Evolutionary conservation across 2,329 filamentous ascomycete genomes (phyloP).

Genomic region (Trichophyton verrucosum): DNA sequence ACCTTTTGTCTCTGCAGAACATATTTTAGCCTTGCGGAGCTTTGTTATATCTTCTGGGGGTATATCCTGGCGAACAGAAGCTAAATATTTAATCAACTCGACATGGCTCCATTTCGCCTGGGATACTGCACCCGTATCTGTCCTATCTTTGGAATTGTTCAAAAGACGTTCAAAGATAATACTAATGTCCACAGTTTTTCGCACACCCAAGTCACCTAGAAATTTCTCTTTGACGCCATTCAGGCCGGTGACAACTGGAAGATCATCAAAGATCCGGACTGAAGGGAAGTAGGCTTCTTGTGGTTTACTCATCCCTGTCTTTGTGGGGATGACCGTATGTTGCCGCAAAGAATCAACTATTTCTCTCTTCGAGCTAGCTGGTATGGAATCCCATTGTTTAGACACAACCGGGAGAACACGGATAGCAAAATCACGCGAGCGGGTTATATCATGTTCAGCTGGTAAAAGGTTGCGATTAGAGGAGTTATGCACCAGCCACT

Average conservation of each 20-base stretch:
- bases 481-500: slow-evolving; percentile 60
- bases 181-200: slow-evolving; percentile 88
- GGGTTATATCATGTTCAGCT: slow-evolving; percentile 57
- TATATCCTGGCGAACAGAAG: slow-evolving; percentile 82
- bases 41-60: slow-evolving; percentile 68
- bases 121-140: slow-evolving; percentile 29
- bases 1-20: slow-evolving; percentile 55
- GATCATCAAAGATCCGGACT: slow-evolving; percentile 90
- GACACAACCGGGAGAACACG: slow-evolving; percentile 69
- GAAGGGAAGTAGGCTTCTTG: slow-evolving; percentile 78
- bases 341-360: slow-evolving; percentile 53
- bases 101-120: slow-evolving; percentile 70
- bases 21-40: slow-evolving; percentile 65
- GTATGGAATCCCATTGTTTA: slow-evolving; percentile 79
- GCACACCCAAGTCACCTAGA: slow-evolving; percentile 66
- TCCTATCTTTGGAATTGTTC: slow-evolving; percentile 43
- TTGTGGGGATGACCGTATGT: slow-evolving; percentile 75
- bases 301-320: slow-evolving; percentile 75
- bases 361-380: slow-evolving; percentile 50
- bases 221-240: slow-evolving; percentile 85
- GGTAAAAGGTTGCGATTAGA: slow-evolving; percentile 44
- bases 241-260: slow-evolving; percentile 66
- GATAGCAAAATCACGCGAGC: slow-evolving; percentile 59
- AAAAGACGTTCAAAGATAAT: slow-evolving; percentile 85
- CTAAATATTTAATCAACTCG: slow-evolving; percentile 85